Evolutionary conservation across 192 early-diverging fungal species (phyloP), one percentile per base, ranked within the genome.

Genomic region (Coemansia sp.): DNA sequence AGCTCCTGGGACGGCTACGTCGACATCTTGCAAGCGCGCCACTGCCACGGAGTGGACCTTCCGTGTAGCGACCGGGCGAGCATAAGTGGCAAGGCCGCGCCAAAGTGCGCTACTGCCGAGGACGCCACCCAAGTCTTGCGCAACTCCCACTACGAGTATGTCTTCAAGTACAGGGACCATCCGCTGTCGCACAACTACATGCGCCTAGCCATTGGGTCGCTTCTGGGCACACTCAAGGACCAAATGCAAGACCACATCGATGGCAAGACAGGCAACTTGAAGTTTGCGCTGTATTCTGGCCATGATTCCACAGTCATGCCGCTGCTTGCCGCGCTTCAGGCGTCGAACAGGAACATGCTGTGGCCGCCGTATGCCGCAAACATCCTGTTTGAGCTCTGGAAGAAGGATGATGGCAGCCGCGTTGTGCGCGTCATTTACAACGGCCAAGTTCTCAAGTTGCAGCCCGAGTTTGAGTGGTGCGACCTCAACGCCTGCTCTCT

Each of bases 361-460:
- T 88, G 87, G 87, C 87, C 86, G 7, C 79, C 86, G 5, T 88
- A 87, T 45, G 84, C 74, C 15, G 84, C 84, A 3, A 76, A 85
- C 27, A 40, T 88, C 4, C 35, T 83, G 4, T 68, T 87, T 62
- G 86, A 88, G 64, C 59, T 78, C 24, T 88, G 87, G 87, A 75
- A 67, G 56, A 77, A 74, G 56, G 32, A 53, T 2, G 65, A 79
- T 19, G 56, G 76, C 22, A 53, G 31, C 14, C 66, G 68, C 10
- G 77, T 87, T 45, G 67, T 88, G 14, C 81, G 86, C 8, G 84
- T 86, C 11, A 60, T 88, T 12, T 86, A 86, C 71, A 86, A 88
- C 41, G 87, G 87, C 14, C 47, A 85, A 36, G 66, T 83, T 10
- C 75, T 85, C 15, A 40, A 64, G 54, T 60, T 72, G 0, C 62